A percentile compares a stretch with the other conserved stretches of the same genome.
Conservation (phyloP, 2,329 filamentous ascomycete species). For the Trichoderma lentiforme region DNA sequence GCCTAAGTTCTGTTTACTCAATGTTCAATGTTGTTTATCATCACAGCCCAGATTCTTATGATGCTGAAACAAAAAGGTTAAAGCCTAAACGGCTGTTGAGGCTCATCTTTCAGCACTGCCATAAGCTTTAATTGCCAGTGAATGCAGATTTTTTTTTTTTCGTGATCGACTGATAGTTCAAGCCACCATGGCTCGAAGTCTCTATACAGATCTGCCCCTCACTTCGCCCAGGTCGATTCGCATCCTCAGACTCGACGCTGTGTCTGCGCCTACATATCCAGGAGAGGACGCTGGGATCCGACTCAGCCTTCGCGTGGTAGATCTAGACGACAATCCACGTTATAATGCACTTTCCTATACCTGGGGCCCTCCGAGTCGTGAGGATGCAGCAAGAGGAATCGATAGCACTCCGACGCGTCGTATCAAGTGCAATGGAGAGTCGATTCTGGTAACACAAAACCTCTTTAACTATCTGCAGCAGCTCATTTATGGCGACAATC, state of each 20-base stretch:
- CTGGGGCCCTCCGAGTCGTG: background rate
- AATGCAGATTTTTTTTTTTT: too few relatives aligned
- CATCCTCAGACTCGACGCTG: background rate
- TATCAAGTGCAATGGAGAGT: background rate
- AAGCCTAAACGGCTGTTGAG: too few relatives aligned
- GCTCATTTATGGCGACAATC: accelerated
- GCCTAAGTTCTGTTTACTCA: background rate
- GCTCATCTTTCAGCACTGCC: too few relatives aligned
- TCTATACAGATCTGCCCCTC: background rate
- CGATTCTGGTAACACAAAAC: background rate
- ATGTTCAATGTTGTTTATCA: background rate
- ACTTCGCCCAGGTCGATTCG: background rate
- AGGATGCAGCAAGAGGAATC: background rate
- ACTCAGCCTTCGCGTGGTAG: background rate
- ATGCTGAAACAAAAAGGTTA: background rate
- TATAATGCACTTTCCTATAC: background rate
- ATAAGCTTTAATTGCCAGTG: background rate
- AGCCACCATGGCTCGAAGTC: background rate
- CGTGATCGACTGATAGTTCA: background rate
- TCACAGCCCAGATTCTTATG: background rate
- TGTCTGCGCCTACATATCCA: too few relatives aligned
- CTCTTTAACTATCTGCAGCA: background rate
- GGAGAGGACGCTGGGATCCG: background rate
- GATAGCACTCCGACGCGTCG: background rate
- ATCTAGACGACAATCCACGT: background rate